A percentile compares a stretch with the other conserved stretches of the same genome.
Conservation (phyloP, 768 basidiomycete genomes). For the Boletus fagicola region DNA sequence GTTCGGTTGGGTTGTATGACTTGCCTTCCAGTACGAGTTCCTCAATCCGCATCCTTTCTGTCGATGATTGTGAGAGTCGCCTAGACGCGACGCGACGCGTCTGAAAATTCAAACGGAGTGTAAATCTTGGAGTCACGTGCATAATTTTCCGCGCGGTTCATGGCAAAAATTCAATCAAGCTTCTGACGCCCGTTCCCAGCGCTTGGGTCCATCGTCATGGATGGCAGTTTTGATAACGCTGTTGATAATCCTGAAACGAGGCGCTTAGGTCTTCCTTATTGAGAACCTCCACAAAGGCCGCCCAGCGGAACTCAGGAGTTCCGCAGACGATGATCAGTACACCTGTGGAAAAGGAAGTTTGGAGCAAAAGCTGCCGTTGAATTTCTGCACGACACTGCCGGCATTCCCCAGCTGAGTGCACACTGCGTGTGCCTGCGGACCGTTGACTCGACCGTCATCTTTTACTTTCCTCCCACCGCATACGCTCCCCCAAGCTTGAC, state of each 20-base stretch:
- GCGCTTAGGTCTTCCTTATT: neutral
- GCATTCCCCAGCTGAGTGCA: conserved; percentile 8
- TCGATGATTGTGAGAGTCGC: neutral
- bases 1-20: neutral
- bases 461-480: neutral
- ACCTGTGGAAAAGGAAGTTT: conserved; percentile 21
- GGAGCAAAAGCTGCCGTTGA: conserved; percentile 2
- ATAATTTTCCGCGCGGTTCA: neutral
- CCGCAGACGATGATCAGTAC: neutral
- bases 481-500: neutral
- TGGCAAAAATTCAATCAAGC: neutral
- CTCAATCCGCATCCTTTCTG: conserved; percentile 79
- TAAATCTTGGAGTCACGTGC: conserved; percentile 20
- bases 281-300: neutral
- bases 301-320: neutral
- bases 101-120: conserved; percentile 26
- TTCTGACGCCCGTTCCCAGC: conserved; percentile 11
- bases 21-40: conserved; percentile 91
- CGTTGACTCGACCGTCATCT: neutral
- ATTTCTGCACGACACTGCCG: conserved; percentile 13
- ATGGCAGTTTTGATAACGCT: neutral
- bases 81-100: conserved; percentile 35
- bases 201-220: conserved; percentile 5
- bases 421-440: neutral
- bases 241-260: neutral